Conservation (phyloP, 192 early-diverging fungal genomes). For the Chytriomyces sp. region DNA sequence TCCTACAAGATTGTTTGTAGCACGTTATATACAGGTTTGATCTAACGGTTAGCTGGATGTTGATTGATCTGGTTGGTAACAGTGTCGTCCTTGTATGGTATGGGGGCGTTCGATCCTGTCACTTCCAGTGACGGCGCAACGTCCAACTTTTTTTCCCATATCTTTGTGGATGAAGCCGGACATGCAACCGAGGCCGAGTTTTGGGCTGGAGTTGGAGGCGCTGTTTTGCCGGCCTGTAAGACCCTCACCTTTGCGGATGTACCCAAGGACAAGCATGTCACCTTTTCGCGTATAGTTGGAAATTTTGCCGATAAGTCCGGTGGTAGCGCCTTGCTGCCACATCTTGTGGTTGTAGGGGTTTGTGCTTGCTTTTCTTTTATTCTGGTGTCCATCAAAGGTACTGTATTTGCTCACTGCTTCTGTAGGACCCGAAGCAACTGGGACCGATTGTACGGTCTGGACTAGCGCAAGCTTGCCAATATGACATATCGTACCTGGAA, state of each 20-base stretch:
- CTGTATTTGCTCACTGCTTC: not conserved
- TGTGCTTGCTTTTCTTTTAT: not conserved
- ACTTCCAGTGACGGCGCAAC: not conserved
- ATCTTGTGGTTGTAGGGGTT: conserved; percentile 19
- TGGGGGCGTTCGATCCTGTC: conserved; percentile 23
- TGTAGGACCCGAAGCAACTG: conserved; percentile 26
- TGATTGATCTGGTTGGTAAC: too few relatives aligned
- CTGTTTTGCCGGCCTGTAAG: not conserved
- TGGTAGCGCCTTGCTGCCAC: not conserved
- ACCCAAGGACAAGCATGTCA: not conserved
- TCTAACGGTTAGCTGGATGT: not conserved
- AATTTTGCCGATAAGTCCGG: not conserved
- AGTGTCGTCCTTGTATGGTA: conserved; percentile 6
- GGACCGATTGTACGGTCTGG: conserved; percentile 26
- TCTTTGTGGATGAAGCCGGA: conserved; percentile 29
- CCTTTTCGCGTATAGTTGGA: conserved; percentile 6
- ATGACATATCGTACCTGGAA: conserved; percentile 22
- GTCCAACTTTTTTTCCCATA: not conserved
- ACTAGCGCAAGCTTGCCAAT: conserved; percentile 8
- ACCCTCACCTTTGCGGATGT: not conserved
- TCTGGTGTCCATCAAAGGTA: not conserved
- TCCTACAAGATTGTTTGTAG: conserved; percentile 2
- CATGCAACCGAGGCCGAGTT: conserved; percentile 34
- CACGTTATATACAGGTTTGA: conserved; percentile 5
- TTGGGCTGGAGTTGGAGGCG: conserved; percentile 23